Base-by-base conservation (phyloP, 2,329 filamentous ascomycete genomes). In the Elsinoe ampelina region DNA sequence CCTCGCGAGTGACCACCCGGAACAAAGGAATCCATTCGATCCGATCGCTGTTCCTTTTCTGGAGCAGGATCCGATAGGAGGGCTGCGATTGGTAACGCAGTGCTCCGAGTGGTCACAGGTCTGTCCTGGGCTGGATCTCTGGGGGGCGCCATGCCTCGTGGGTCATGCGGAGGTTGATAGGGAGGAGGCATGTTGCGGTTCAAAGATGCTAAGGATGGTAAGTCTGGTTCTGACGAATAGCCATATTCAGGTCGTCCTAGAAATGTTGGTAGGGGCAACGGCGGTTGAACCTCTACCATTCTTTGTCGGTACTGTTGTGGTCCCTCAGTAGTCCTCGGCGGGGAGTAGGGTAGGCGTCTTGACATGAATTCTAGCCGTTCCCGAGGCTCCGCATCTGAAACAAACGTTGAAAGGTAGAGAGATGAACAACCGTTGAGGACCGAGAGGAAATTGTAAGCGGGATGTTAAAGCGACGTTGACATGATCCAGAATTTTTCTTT, bases 211-310 rank as follows among this genome's bases (percentile, higher is more conserved):
- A 52, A 39, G 19, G 48, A 52, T 20, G 48, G 48, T 39, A 52
- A 38, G 48, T 52, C 22, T 26, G 48, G 48, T 19, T 56, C 19
- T n/a, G 54, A 47, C 41, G 54, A 56, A 15, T 56, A 56, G 12
- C 54, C 54, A 56, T 56, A 56, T 30, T 56, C 54, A 11, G 54
- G 54, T 34, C 41, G 22, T 56, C 54, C 54, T 10, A 56, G 54
- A 38, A 56, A 56, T 20, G 54, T 56, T 13, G 54, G 54, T 12
- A 39, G 39, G 42, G 54, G 54, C 42, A 56, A 45, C 38, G 36
- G n/a, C 39, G 54, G 41, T 20, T 47, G 54, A 12, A 56, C 48
- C 36, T 56, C 54, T 45, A 45, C 54, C 54, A 56, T 56, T 48
- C 54, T 47, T 20, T 13, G 26, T 20, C 34, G 17, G 41, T 52